A percentile compares a stretch with the other conserved stretches of the same genome.
phyloP scores from a whole-genome alignment of 495 filamentous ascomycete species.

The Daldinia childiae region DNA sequence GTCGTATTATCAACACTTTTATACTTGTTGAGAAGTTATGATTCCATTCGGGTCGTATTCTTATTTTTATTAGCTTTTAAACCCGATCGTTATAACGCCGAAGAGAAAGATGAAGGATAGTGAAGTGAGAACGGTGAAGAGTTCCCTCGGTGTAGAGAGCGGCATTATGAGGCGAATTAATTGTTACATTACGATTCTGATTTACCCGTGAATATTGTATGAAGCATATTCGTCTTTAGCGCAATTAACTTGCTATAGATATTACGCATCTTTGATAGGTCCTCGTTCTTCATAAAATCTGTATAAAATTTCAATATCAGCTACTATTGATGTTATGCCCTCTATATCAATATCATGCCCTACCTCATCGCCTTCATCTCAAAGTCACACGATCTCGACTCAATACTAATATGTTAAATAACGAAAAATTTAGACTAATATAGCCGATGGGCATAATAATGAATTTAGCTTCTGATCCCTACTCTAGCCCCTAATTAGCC shows the following conservation, averaged over 20 bases:
- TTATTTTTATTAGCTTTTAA: not conserved
- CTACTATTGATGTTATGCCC: too few species aligned
- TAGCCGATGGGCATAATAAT: not conserved
- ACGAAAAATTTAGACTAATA: not conserved
- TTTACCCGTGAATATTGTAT: not conserved
- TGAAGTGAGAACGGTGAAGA: too few species aligned
- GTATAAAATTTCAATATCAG: too few species aligned
- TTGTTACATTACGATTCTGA: not conserved
- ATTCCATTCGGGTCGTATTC: not conserved
- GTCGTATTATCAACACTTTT: not conserved
- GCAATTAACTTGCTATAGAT: too few species aligned
- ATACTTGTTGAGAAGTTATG: not conserved
- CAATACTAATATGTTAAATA: not conserved
- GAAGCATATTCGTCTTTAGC: too few species aligned
- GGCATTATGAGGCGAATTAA: not conserved
- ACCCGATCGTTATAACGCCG: not conserved
- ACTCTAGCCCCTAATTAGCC: not conserved
- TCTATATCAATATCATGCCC: too few species aligned
- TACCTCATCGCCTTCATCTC: too few species aligned
- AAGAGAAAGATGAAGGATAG: not conserved
- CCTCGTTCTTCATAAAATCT: too few species aligned
- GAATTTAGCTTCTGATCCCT: not conserved
- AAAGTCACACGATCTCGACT: not conserved
- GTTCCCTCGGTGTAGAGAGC: not conserved
- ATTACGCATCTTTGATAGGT: too few species aligned